Evolutionary conservation across 2,329 filamentous ascomycete species (phyloP), one percentile per base, ranked within the genome.

Genomic region (Chalaropsis ovoidea): DNA sequence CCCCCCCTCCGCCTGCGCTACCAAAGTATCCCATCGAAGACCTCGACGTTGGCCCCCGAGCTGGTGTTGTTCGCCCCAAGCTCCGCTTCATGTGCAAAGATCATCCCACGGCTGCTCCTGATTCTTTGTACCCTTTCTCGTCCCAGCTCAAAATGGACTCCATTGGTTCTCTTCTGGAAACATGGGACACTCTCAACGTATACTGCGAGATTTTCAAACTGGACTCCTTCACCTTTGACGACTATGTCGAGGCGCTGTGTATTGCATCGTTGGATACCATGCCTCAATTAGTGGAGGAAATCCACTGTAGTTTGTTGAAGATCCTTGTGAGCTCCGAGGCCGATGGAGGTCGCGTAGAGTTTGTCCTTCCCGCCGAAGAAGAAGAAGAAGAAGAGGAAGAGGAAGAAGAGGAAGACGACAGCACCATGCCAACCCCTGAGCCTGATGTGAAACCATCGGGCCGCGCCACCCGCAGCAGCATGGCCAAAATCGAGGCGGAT

Each of bases 11-110:
- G 6, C 87, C 88, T 1, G 88, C 89, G 0, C 84, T 86, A 1
- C 87, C 94, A 68, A 96, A 95, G 73, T 97, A 96, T 73, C 94
- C 94, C 0, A 95, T 96, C 68, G 94, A 99, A 72, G 94, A 99
- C 75, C 77, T 97, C 61, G 88, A 95, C 70, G 80, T 97, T 27
- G 81, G 86, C 24, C 86, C 87, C 1, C 83, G 84, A 66, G 82
- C 86, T 63, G 84, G 81, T 31, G 75, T 81, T 52, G 81, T 85
- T 65, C 85, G 94, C 15, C 94, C 94, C 2, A 76, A 82, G 0
- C 76, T 97, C 60, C 89, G 89, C 66, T 96, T 89, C 72, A 79
- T 95, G 70, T 89, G 87, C 68, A 81, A 80, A 63, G 82, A 90
- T 66, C 81, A 82, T 10, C 81, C 83, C 0, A 77, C 81, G 54